Evolutionary conservation across 2,329 filamentous ascomycete species (phyloP), one percentile per base, ranked within the genome.

Genomic region (Aciculosporium take): DNA sequence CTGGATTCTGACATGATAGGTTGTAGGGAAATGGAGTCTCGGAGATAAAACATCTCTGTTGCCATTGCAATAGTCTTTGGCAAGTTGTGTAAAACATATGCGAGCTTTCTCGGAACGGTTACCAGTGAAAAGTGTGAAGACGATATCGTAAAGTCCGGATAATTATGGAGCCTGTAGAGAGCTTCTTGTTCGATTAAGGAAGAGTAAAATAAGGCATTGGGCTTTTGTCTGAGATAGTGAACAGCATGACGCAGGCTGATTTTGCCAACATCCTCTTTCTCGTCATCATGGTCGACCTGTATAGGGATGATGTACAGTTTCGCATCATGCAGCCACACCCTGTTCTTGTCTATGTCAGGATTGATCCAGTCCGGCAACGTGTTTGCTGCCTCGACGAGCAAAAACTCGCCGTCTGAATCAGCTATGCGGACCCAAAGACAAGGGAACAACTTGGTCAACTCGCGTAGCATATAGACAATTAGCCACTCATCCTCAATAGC

Each of bases 401-500:
- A 71, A 53, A 98, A 98, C 56, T 98, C 88, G 51, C 93, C 93
- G 61, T 96, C 91, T 37, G 79, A 81, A 58, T 98, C 91, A 45
- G 75, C 79, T 4, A 94, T 72, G 37, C 84, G 79, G 36, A 87
- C 74, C 88, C 89, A 98, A 7, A 87, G 67, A 45, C 81, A 70
- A 4, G 76, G 67, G 52, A 84, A 84, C 29, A 72, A 69, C 50
- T 71, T 82, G 51, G 81, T 88, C 51, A 96, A 64, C 61, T 94
- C 81, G 34, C 84, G 77, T 24, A 98, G 68, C 5, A 96, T 65
- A 62, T 88, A 94, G 17, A 96, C 88, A 45, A 96, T 80, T 5
- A 96, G 73, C 93, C 91, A 98, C 65, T 98, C 93, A 53, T 98
- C 91, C 54, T 94, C 89, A 4, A 96, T 79, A 0, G 87, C 91